phyloP scores from a whole-genome alignment of 2,329 filamentous ascomycete genomes.

The Trichoderma koningiopsis region DNA sequence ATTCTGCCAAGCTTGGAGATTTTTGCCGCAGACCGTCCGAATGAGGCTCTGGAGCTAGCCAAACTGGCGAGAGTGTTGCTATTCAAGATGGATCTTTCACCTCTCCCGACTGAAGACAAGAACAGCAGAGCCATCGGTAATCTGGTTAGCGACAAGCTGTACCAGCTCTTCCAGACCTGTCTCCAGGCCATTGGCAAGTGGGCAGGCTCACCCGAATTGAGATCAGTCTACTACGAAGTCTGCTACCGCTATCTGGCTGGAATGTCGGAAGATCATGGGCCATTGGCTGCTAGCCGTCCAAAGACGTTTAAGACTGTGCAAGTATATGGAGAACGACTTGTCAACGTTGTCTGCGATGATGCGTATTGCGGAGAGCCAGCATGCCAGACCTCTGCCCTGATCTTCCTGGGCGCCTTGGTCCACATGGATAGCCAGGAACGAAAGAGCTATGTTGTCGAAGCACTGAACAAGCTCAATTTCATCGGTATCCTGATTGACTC shows the following conservation, averaged over 20 bases:
- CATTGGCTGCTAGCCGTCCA: conserved; percentile 49
- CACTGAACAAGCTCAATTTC: conserved; percentile 85
- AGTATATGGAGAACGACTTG: conserved; percentile 71
- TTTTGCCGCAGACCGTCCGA: conserved; percentile 67
- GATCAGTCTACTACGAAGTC: conserved; percentile 88
- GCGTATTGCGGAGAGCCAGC: conserved; percentile 80
- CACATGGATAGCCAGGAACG: conserved; percentile 71
- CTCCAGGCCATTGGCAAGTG: conserved; percentile 77
- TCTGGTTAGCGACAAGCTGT: conserved; percentile 83
- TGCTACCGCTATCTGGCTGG: conserved; percentile 82
- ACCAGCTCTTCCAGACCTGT: conserved; percentile 87
- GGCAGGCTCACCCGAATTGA: conserved; percentile 68
- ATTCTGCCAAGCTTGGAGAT: conserved; percentile 85
- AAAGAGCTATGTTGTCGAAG: conserved; percentile 74
- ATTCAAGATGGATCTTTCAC: conserved; percentile 66
- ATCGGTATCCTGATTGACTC: conserved; percentile 88
- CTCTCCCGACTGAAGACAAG: conserved; percentile 44
- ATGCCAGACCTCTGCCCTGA: conserved; percentile 81
- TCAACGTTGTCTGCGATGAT: conserved; percentile 90
- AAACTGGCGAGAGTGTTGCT: conserved; percentile 73
- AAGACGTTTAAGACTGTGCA: conserved; percentile 74
- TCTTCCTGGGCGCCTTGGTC: conserved; percentile 79
- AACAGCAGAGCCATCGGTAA: conserved; percentile 59
- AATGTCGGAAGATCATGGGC: conserved; percentile 57
- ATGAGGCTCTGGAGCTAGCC: conserved; percentile 74